Evolutionary conservation across 2,329 filamentous ascomycete species (phyloP), one percentile per base, ranked within the genome.

Genomic region (Ascochyta fabae): DNA sequence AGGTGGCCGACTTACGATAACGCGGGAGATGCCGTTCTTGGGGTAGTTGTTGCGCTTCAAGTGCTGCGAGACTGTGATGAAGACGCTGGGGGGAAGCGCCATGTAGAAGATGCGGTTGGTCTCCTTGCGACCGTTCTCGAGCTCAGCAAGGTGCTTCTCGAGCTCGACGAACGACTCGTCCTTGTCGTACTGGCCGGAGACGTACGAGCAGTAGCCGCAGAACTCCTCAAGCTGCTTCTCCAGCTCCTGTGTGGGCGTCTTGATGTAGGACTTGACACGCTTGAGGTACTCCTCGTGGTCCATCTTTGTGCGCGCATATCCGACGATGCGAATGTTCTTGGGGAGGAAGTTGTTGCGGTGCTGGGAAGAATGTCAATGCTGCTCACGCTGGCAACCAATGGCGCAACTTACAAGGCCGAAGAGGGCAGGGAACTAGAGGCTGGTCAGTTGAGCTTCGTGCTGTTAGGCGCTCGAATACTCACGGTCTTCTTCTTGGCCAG

Each of bases 401-500:
- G 47, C 52, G 64, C 53, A 60, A 87, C 93, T 84, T 86, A 97
- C 93, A 73, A 99, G 88, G 69, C 95, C 95, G 77, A 99, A 99
- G 53, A 99, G 88, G 58, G 95, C 95, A 65, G 95, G 95, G 81
- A 96, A 99, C 91, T 96, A 59, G 23, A 42, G 19, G 26, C n/a
- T 23, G 24, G 59, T 73, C 53, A 74, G 73, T 56, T 51, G 41
- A 34, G 16, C 49, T 54, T 41, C 9, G 13, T 48, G 34, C 39
- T 13, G 24, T 56, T 56, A 42, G 38, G 23, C 40, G 42, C 42
- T 48, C 19, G 48, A 48, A 65, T 54, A 77, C 87, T 77, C 80
- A 96, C 92, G 41, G 95, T 99, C 88, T 99, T 99, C 89, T 99
- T 99, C 86, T 99, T 99, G 47, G 95, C 95, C 67, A 99, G 82